Evolutionary conservation across 2,329 filamentous ascomycete species (phyloP), one percentile per base, ranked within the genome.

Genomic region (Colletotrichum horii): DNA sequence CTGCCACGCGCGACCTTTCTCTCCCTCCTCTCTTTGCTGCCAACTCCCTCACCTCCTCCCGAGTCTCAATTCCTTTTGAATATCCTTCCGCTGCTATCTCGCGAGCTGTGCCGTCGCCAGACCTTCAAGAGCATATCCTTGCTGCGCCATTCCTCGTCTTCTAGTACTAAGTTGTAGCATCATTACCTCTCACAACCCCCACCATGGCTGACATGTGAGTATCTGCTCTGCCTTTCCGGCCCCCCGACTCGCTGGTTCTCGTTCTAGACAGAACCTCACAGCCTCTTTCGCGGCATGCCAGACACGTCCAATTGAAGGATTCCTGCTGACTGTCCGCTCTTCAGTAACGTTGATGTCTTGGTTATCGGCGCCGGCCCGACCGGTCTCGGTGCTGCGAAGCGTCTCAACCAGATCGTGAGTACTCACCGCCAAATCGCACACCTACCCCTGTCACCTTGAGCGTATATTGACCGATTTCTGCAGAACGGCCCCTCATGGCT

Each of bases 351-450:
- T 85, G 97, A 99, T 88, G 94, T 99, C 81, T 95, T 99, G 84
- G 93, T 99, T 87, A 98, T 98, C 89, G 97, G 97, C 84, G 96
- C 96, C 88, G 97, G 97, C 84, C 97, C 97, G 82, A 98, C 97
- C 83, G 97, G 97, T 88, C 92, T 98, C 81, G 97, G 97, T 90
- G 97, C 97, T 85, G 97, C 97, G 82, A 99, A 99, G 91, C 95
- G 97, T 85, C 92, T 99, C 80, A 94, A 98, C 87, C 97, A 99
- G 88, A 93, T 98, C 83, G 97, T 98, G 90, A 80, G 93, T 84
- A 56, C 79, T 83, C 80, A 82, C 82, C 82, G 81, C 83, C 81
- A 82, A 66, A 61, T 52, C 30, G 38, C 38, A n/a, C 26, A 26
- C 69, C 67, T 30, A 65, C 70, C 65, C 77, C 81, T 84, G 74